These are phyloP conservation scores for Colletotrichum acutatum DNA, from an alignment of 2,329 filamentous ascomycete species.

Conservation along the genomic window DNA sequence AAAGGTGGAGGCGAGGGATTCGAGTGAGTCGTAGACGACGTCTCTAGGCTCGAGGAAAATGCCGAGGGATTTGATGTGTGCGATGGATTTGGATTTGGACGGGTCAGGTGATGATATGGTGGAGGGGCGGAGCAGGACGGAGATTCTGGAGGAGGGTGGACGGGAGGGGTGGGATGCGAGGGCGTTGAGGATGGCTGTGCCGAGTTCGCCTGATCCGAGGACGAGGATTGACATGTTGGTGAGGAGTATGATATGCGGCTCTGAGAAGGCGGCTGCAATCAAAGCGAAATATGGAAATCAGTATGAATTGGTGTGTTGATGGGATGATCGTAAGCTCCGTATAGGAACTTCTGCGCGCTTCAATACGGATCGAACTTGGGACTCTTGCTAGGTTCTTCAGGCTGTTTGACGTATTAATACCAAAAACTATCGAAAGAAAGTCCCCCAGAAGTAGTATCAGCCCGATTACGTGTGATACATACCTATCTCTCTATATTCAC, in stretches of 20 bases:
- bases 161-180: slow-evolving; percentile 59
- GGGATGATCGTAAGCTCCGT: too few relatives aligned
- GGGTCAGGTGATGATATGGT: slow-evolving; percentile 53
- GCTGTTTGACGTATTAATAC: too few relatives aligned
- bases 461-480: too few relatives aligned
- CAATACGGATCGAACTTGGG: too few relatives aligned
- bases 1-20: slow-evolving; percentile 56
- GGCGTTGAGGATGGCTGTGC: slow-evolving; percentile 63
- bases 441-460: too few relatives aligned
- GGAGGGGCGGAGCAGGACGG: slow-evolving; percentile 64
- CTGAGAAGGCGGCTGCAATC: too few relatives aligned
- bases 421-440: too few relatives aligned
- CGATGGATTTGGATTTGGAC: slow-evolving; percentile 47
- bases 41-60: slow-evolving; percentile 58
- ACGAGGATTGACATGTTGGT: slow-evolving; percentile 59
- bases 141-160: slow-evolving; percentile 49
- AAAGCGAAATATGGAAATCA: too few relatives aligned
- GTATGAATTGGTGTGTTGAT: too few relatives aligned
- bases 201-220: slow-evolving; percentile 75
- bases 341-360: too few relatives aligned
- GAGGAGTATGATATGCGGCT: background rate
- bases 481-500: too few relatives aligned
- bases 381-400: too few relatives aligned
- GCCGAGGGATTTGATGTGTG: slow-evolving; percentile 48
- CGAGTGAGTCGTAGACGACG: slow-evolving; percentile 47